Evolutionary conservation across 192 early-diverging fungal species (phyloP).

Genomic region (Mortierella claussenii): DNA sequence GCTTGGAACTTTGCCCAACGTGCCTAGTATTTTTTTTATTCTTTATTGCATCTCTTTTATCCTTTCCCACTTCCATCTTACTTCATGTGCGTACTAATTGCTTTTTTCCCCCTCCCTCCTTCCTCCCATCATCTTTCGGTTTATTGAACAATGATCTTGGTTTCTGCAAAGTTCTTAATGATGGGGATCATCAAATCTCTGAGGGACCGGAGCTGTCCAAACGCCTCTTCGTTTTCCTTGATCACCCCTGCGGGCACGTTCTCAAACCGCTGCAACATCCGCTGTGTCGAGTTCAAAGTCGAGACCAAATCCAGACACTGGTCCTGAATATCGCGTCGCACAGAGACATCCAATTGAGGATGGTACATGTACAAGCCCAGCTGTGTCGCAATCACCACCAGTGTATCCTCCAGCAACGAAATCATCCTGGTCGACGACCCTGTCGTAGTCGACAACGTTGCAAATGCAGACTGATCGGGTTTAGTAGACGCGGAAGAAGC

Average conservation of each 20-base stretch:
- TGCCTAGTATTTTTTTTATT: too few relatives aligned
- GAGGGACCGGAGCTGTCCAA: constrained; percentile 23
- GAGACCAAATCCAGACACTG: constrained; percentile 34
- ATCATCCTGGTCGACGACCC: constrained; percentile 47
- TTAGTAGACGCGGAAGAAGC: not conserved
- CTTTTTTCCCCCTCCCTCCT: too few relatives aligned
- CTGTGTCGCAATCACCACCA: constrained; percentile 48
- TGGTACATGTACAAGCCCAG: constrained; percentile 46
- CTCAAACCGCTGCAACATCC: constrained; percentile 49
- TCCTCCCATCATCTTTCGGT: too few relatives aligned
- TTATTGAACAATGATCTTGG: constrained; percentile 40
- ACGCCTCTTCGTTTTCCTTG: constrained; percentile 26
- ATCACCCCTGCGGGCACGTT: constrained; percentile 29
- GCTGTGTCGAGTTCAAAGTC: constrained; percentile 28
- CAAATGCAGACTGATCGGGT: constrained; percentile 35
- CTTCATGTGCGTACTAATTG: too few relatives aligned
- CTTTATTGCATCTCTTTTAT: too few relatives aligned
- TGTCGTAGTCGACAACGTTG: constrained; percentile 39
- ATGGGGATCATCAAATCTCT: constrained; percentile 44
- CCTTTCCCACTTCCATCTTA: too few relatives aligned
- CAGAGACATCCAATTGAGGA: constrained; percentile 25
- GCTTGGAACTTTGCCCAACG: too few relatives aligned
- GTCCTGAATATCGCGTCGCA: constrained; percentile 43
- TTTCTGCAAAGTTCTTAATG: constrained; percentile 44
- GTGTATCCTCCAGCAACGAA: constrained; percentile 42